Evolutionary conservation across 345 rosid species (phyloP).

Genomic region (Raphanus sativus): DNA sequence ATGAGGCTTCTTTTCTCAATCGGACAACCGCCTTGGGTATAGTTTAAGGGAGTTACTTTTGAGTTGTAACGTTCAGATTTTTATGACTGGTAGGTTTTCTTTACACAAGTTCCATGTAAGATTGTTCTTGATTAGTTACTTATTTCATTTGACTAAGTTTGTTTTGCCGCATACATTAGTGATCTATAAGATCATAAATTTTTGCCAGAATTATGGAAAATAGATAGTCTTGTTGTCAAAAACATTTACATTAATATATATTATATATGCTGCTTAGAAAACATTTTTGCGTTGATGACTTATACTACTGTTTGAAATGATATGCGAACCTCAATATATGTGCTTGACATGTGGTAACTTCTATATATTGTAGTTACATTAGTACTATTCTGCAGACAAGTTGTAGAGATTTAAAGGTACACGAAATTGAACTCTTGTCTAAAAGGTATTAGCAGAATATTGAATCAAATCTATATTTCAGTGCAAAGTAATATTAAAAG

Average conservation of each 20-base stretch:
- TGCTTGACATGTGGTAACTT: not conserved
- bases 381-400: not conserved
- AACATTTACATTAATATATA: no score
- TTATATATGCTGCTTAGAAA: not conserved
- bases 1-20: constrained; percentile 16
- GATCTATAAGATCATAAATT: not conserved
- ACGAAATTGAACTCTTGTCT: not conserved
- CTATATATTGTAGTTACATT: not conserved
- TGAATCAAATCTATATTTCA: not conserved
- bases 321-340: not conserved
- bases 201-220: not conserved
- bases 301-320: not conserved
- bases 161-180: not conserved
- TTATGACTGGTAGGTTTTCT: not conserved
- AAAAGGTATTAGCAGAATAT: not conserved
- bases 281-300: not conserved
- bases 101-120: constrained; percentile 3
- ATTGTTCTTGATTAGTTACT: not conserved
- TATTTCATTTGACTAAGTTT: not conserved
- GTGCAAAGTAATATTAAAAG: not conserved
- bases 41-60: constrained; percentile 2
- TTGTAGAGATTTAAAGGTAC: not conserved
- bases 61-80: not conserved
- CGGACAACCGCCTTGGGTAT: constrained; percentile 14
- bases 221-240: not conserved